These are phyloP conservation scores for Paraconiothyrium brasiliense DNA, from an alignment of 2,329 filamentous ascomycete genomes.

Conservation along the genomic window DNA sequence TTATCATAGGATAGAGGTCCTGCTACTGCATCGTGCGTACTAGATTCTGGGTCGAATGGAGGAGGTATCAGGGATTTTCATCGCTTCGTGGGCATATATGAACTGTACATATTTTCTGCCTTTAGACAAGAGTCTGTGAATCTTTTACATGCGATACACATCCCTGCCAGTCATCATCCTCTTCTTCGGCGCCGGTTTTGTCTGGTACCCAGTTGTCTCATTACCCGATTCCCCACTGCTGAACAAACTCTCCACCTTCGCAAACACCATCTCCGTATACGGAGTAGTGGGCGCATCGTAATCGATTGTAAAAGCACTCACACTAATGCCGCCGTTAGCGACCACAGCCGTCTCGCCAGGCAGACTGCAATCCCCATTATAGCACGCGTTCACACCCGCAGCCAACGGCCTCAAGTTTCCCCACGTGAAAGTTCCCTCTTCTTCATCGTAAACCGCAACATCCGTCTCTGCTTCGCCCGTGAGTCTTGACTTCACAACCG, in stretches of 20 bases:
- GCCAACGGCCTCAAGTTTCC: conserved; percentile 57
- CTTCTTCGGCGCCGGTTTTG: neutral
- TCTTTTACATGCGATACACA: conserved; percentile 1
- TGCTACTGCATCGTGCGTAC: too few relatives aligned
- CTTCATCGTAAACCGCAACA: conserved; percentile 54
- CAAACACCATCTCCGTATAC: conserved; percentile 19
- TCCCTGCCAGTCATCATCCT: conserved; percentile 9
- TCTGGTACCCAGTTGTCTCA: conserved; percentile 11
- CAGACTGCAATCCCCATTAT: conserved; percentile 61
- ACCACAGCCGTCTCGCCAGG: conserved; percentile 60
- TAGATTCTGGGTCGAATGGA: too few relatives aligned
- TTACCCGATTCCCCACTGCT: conserved; percentile 1
- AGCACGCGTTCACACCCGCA: conserved; percentile 59
- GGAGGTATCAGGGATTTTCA: too few relatives aligned
- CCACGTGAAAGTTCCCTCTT: conserved; percentile 56
- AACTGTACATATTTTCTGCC: too few relatives aligned
- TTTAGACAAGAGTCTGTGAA: neutral
- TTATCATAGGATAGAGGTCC: too few relatives aligned
- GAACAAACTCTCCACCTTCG: conserved; percentile 8
- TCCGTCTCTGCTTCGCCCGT: conserved; percentile 60
- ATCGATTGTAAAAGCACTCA: conserved; percentile 61
- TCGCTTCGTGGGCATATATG: too few relatives aligned
- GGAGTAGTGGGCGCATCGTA: conserved; percentile 57
- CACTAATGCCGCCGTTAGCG: conserved; percentile 51
- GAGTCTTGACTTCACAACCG: conserved; percentile 58